Percentiles rank a stretch among this genome's conserved stretches.
Evolutionary conservation across 805 yeast genomes (phyloP).

Genomic region (Metschnikowia picachoensis): DNA sequence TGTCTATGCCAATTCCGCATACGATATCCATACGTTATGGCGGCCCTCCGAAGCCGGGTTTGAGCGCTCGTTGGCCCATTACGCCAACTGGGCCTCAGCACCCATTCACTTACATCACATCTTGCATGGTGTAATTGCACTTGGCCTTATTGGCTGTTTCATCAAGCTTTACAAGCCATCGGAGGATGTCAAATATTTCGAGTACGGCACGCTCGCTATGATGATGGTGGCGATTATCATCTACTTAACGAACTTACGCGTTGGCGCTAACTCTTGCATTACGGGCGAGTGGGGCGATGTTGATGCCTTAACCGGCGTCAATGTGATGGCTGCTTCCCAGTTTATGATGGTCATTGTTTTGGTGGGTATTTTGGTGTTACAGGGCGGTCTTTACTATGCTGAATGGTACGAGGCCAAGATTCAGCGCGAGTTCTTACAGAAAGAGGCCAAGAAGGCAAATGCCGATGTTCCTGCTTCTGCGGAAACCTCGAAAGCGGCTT

Average conservation of each 20-base stretch:
- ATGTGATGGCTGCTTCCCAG: slow-evolving; percentile 88
- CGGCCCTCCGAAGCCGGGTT: slow-evolving; percentile 48
- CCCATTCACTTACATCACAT: slow-evolving; percentile 57
- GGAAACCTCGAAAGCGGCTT: slow-evolving; percentile 1
- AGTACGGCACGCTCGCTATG: slow-evolving; percentile 80
- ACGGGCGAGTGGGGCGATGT: slow-evolving; percentile 93
- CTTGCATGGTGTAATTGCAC: slow-evolving; percentile 54
- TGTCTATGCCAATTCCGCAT: slow-evolving; percentile 73
- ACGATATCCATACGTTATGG: slow-evolving; percentile 77
- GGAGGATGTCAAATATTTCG: slow-evolving; percentile 81
- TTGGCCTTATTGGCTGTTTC: slow-evolving; percentile 71
- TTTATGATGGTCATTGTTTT: slow-evolving; percentile 68
- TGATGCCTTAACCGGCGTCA: slow-evolving; percentile 76
- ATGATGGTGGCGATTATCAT: slow-evolving; percentile 70
- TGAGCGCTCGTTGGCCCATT: slow-evolving; percentile 64
- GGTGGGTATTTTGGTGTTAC: slow-evolving; percentile 77
- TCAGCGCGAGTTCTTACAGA: slow-evolving; percentile 29
- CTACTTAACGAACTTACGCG: slow-evolving; percentile 80
- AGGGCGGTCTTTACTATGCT: slow-evolving; percentile 87
- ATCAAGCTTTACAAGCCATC: slow-evolving; percentile 84
- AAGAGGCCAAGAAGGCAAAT: slow-evolving; percentile 23
- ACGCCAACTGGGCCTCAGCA: slow-evolving; percentile 64
- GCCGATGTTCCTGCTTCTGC: not conserved
- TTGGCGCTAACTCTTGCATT: slow-evolving; percentile 68
- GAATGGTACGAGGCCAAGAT: slow-evolving; percentile 49